Evolutionary conservation across 371 early-diverging fungal genomes (phyloP), one percentile per base, ranked within the genome.

Genomic region (Mortierella sp.): DNA sequence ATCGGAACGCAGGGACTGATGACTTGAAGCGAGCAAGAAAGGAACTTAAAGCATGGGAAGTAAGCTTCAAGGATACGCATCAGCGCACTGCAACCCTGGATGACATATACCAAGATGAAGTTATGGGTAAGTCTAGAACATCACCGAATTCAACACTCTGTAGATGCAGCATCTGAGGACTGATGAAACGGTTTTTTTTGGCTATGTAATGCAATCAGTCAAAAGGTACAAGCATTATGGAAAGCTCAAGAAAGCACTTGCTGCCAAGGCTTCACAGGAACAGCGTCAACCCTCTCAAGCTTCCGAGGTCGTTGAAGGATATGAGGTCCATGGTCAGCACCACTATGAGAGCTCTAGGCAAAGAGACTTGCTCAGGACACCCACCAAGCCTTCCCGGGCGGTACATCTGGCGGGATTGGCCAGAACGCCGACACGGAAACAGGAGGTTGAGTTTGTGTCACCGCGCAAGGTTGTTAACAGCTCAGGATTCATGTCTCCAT

Each of bases 1-100:
- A 60, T 24, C 41, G 47, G 7, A 60, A 39, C 34, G 61, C 47
- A 2, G 49, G 50, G 3, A 26, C 39, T 11, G 61, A 60, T n/a
- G 69, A 68, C 21, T 30, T 68, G 49, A 68, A 68, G 31, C 42
- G 15, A 6, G 59, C 63, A 19, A 58, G 67, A 3, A 59, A 49
- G 28, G 81, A 86, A 56, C 66, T 85, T 44, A 85, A 85, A 44
- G 64, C 70, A 47, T 85, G 85, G 85, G 85, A 85, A 54, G 78
- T 79, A 3, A 56, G 50, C 49, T 85, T 85, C 50, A 65, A 72
- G 37, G 49, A 26, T 7, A 66, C 63, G 2, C 70, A 85, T 39
- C 71, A 72, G 8, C 80, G 85, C 1, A 42, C 52, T 2, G 81
- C 85, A 2, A 80, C 80, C 8, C 83, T 82, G 41, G 69, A 67